Conservation (phyloP, 768 basidiomycete species). For the Amanita phalloides region DNA sequence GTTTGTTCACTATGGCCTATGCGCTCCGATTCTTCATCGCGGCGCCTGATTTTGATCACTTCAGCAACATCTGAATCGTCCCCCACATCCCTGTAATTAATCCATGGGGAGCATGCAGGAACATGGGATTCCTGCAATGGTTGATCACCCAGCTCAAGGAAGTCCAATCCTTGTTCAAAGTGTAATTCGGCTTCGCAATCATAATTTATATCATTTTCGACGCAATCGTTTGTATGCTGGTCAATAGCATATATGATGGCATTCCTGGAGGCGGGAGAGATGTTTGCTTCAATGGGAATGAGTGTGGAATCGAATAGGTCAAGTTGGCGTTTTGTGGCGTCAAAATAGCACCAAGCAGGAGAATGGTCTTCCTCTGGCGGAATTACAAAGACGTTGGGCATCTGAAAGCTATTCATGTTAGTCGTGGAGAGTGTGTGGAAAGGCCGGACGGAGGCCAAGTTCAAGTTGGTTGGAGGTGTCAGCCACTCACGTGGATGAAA, state of each 20-base stretch:
- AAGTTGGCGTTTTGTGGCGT: conserved; percentile 25
- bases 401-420: conserved; percentile 11
- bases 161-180: conserved; percentile 13
- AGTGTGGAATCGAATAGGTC: conserved; percentile 5
- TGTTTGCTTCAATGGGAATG: not conserved
- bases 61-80: conserved; percentile 50
- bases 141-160: conserved; percentile 7
- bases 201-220: conserved; percentile 14
- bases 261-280: not conserved
- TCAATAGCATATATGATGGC: not conserved
- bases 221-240: conserved; percentile 10
- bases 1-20: conserved; percentile 6
- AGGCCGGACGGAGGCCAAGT: conserved; percentile 2
- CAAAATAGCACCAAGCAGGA: conserved; percentile 48
- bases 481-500: conserved; percentile 22
- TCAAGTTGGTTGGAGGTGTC: conserved; percentile 8
- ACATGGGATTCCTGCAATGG: conserved; percentile 10
- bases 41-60: conserved; percentile 45
- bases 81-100: conserved; percentile 14
- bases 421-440: conserved; percentile 5
- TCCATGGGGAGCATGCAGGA: conserved; percentile 9
- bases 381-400: conserved; percentile 44
- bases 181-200: conserved; percentile 7
- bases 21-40: conserved; percentile 12
- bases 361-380: conserved; percentile 48